Base-by-base conservation (phyloP, 495 filamentous ascomycete species). In the Tuber borchii region DNA sequence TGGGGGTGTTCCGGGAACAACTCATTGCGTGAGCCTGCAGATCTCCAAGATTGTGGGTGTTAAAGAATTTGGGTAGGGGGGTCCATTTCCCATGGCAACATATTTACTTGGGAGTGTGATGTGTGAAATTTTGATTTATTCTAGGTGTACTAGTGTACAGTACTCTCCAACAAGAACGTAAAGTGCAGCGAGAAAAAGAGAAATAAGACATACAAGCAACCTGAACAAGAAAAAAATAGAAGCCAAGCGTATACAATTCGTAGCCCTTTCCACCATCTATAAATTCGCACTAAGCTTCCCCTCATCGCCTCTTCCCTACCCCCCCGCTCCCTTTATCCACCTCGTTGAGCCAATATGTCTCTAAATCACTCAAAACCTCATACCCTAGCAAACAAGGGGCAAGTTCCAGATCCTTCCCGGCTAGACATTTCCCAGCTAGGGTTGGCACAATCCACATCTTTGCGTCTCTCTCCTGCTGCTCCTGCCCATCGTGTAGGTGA, bases 381-480 rank as follows among this genome's bases (percentile, higher is more conserved):
- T 86, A 87, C 2, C 85, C 86, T 83, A 87, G 85, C 43, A 89
- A 73, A 68, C 85, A 86, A 46, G 80, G 79, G 43, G 85, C 86
- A 20, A 86, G 85, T 43, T 84, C 83, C 2, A 86, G 85, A 81
- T 88, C 86, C 12, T 85, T 83, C 87, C 87, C 88, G 39, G 83
- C 86, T 0, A 86, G 86, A 51, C 84, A 84, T 74, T 87, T 86
- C 2, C 88, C 70, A 70, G 81, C 61, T 73, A 86, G 76, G 45
- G 85, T 86, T 0, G 83, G 74, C 39, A 40, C 39, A 1, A 40
- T 6, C 39, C 39, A 2, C 2, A 40, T 5, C 39, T 40, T 40
- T 4, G 39, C 39, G 39, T 40, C 39, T 40, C 39, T 40, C 39
- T 40, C 39, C 39, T 40, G 39, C 39, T 6, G 39, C 39, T 40